Percentiles rank a stretch among this genome's conserved stretches.
Conservation (phyloP, 1,139 yeast species). For the Debaryomycetaceae sp. region DNA sequence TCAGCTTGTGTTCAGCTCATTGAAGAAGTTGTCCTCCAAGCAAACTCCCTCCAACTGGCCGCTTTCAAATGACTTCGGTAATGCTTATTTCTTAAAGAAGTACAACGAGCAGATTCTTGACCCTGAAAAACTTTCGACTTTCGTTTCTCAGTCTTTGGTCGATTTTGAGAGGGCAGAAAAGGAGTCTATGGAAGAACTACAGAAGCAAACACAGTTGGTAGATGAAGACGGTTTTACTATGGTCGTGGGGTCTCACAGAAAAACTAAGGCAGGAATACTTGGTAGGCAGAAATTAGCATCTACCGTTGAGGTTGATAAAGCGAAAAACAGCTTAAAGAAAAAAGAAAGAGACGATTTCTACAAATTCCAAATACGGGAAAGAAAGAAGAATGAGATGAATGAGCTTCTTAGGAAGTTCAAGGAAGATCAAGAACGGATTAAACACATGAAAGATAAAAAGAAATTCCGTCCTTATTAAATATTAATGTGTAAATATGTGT, state of each 20-base stretch:
- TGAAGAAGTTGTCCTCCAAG: slow-evolving; percentile 44
- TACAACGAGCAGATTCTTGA: slow-evolving; percentile 38
- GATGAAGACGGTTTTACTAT: slow-evolving; percentile 94
- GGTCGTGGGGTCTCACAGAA: slow-evolving; percentile 84
- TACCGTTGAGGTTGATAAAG: slow-evolving; percentile 42
- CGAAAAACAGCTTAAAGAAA: slow-evolving; percentile 56
- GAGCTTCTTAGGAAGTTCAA: slow-evolving; percentile 79
- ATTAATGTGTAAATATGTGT: slow-evolving; percentile 2
- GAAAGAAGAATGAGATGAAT: slow-evolving; percentile 89
- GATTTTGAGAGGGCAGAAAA: slow-evolving; percentile 73
- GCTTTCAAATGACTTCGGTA: slow-evolving; percentile 19
- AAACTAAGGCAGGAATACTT: slow-evolving; percentile 66
- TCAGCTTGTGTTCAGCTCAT: slow-evolving; percentile 59
- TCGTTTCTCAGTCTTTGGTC: slow-evolving; percentile 58
- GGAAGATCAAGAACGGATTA: slow-evolving; percentile 84
- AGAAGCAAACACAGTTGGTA: slow-evolving; percentile 54
- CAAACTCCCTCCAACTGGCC: slow-evolving; percentile 32
- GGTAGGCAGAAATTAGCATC: slow-evolving; percentile 51
- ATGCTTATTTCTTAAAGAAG: slow-evolving; percentile 26
- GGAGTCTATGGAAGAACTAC: slow-evolving; percentile 57
- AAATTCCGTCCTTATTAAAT: slow-evolving; percentile 76
- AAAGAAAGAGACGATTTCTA: slow-evolving; percentile 91
- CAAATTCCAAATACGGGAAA: slow-evolving; percentile 92
- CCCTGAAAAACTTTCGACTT: slow-evolving; percentile 41
- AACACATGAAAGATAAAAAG: slow-evolving; percentile 72